phyloP scores from a whole-genome alignment of 345 rosid genomes.

The Stellera chamaejasme region DNA sequence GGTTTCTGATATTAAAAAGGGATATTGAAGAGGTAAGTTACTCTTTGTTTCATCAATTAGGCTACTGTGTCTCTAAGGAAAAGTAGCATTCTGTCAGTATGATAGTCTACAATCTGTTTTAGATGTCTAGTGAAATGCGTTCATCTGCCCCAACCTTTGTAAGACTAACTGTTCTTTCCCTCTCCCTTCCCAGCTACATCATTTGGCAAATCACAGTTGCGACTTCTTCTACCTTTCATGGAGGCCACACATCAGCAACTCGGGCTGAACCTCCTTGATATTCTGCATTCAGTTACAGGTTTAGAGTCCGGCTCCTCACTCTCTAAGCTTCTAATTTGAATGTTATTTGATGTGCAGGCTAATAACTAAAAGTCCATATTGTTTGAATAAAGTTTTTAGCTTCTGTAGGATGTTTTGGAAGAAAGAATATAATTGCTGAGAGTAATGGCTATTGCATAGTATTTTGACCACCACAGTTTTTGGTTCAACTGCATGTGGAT shows the following conservation, averaged over 20 bases:
- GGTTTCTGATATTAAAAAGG: too few species aligned
- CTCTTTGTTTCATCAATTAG: too few species aligned
- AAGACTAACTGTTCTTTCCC: background rate
- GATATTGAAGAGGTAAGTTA: too few species aligned
- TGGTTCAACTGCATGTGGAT: too few species aligned
- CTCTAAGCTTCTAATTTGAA: background rate
- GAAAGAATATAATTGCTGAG: too few species aligned
- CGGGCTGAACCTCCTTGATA: slow-evolving; percentile 24
- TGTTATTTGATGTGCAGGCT: background rate
- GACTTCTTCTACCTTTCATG: slow-evolving; percentile 28
- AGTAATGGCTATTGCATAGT: too few species aligned
- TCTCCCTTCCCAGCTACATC: slow-evolving; percentile 28
- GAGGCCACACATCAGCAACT: slow-evolving; percentile 30
- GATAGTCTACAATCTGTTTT: too few species aligned
- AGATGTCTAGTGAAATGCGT: too few species aligned
- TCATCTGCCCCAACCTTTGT: background rate
- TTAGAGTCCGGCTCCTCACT: background rate
- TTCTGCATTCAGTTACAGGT: slow-evolving; percentile 37
- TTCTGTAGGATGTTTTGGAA: too few species aligned
- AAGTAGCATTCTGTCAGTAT: too few species aligned
- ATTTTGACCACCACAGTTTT: too few species aligned
- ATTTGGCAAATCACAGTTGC: slow-evolving; percentile 30
- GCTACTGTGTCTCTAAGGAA: too few species aligned
- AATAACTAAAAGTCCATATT: background rate
- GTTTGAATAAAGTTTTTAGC: background rate